Percentiles rank a stretch among this genome's conserved stretches.
These are phyloP conservation scores for Eucalyptus dawsonii DNA, from an alignment of 345 rosid genomes.

Conservation along the genomic window DNA sequence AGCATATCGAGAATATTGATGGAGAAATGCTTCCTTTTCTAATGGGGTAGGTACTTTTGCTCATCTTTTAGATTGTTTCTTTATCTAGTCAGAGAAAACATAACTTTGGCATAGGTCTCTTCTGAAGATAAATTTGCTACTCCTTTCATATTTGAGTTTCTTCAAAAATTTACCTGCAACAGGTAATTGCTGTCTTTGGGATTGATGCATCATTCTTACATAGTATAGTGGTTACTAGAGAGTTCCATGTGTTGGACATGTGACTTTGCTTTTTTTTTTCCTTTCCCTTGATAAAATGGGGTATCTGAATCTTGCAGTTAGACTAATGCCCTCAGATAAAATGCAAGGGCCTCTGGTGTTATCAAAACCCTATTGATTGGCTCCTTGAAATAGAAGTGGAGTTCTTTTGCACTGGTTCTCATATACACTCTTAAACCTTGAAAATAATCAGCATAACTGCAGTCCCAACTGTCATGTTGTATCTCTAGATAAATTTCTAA, in stretches of 20 bases:
- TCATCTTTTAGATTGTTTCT: neutral
- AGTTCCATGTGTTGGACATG: neutral
- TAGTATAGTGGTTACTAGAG: neutral
- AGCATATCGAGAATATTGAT: neutral
- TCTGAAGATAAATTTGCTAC: neutral
- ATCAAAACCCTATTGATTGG: neutral
- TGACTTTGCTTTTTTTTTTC: neutral
- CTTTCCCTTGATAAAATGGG: neutral
- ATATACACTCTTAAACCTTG: neutral
- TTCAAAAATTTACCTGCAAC: neutral
- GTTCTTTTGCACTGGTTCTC: neutral
- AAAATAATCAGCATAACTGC: neutral
- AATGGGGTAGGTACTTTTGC: neutral
- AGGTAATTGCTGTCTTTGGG: neutral
- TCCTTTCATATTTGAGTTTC: neutral
- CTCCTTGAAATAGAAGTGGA: neutral
- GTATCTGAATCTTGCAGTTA: neutral
- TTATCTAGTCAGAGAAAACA: neutral
- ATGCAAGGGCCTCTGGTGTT: neutral
- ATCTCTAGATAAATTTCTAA: neutral
- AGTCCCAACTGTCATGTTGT: neutral
- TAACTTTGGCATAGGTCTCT: neutral
- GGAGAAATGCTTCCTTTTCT: neutral
- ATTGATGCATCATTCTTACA: neutral
- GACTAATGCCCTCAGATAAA: neutral